Evolutionary conservation across 352 stramenopile genomes (phyloP).

Genomic region (Pythium aphanidermatum): DNA sequence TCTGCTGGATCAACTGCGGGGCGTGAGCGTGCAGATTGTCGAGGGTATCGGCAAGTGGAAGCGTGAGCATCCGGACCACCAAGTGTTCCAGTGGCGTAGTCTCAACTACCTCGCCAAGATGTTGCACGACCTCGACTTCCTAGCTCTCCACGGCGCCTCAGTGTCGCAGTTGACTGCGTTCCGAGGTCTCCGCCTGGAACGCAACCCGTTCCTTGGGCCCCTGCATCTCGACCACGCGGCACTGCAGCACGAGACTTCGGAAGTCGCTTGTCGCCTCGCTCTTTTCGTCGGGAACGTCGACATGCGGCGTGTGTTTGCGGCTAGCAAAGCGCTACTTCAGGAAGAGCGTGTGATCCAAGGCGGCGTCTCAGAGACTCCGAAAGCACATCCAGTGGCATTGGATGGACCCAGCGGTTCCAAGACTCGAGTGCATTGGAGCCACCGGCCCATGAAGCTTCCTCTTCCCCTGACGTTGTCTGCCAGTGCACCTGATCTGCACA

Average conservation of each 20-base stretch:
- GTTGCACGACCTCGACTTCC: slow-evolving; percentile 52
- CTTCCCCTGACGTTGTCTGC: slow-evolving; percentile 1
- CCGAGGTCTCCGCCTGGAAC: slow-evolving; percentile 33
- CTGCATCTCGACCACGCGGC: slow-evolving; percentile 55
- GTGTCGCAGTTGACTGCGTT: slow-evolving; percentile 32
- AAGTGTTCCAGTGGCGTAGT: slow-evolving; percentile 63
- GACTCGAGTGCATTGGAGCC: slow-evolving; percentile 36
- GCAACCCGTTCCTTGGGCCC: slow-evolving; percentile 60
- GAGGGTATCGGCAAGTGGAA: slow-evolving; percentile 66
- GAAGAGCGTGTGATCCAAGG: slow-evolving; percentile 25
- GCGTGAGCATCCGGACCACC: slow-evolving; percentile 13
- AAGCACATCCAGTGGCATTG: not conserved
- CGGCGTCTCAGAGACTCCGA: not conserved
- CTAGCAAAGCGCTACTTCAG: slow-evolving; percentile 35
- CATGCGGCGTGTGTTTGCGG: slow-evolving; percentile 49
- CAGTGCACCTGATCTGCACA: slow-evolving; percentile 4
- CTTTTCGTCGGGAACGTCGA: slow-evolving; percentile 44
- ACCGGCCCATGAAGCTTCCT: slow-evolving; percentile 24
- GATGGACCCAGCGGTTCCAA: no score
- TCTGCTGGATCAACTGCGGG: slow-evolving; percentile 54
- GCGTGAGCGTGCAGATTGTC: slow-evolving; percentile 57
- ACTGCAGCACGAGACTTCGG: slow-evolving; percentile 24
- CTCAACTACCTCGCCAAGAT: slow-evolving; percentile 84
- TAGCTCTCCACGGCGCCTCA: slow-evolving; percentile 24
- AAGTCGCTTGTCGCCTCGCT: slow-evolving; percentile 27